A percentile compares a stretch with the other conserved stretches of the same genome.
Evolutionary conservation across 2,329 filamentous ascomycete species (phyloP).

Genomic region (Tolypocladium inflatum): DNA sequence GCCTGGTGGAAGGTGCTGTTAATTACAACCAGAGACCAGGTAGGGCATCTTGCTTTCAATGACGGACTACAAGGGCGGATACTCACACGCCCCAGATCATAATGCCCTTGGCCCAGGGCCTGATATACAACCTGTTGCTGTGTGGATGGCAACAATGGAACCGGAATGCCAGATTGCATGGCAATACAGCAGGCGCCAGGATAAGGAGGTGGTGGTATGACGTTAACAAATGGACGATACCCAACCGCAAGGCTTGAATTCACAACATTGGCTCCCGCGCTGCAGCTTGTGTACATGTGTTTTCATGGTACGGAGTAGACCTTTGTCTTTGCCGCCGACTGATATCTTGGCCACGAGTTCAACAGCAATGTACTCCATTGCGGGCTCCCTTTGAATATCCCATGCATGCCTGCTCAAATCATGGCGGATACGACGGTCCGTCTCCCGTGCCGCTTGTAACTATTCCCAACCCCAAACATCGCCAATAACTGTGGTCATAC

Average conservation of each 20-base stretch:
- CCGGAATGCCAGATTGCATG: constrained; percentile 63
- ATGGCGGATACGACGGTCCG: background rate
- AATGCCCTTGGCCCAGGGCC: constrained; percentile 78
- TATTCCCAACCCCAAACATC: background rate
- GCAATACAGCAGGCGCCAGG: constrained; percentile 65
- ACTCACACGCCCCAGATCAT: constrained; percentile 47
- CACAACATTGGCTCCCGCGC: background rate
- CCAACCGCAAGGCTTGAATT: constrained; percentile 34
- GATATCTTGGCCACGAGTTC: background rate
- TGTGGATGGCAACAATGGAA: constrained; percentile 91
- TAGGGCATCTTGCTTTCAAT: constrained; percentile 26
- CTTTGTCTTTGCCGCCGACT: background rate
- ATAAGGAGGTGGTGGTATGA: constrained; percentile 90
- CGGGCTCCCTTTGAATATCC: background rate
- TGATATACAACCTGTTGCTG: constrained; percentile 78
- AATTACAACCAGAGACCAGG: constrained; percentile 86
- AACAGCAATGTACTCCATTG: background rate
- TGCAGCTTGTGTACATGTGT: background rate
- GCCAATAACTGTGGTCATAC: background rate
- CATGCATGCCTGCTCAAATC: background rate
- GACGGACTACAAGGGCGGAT: too few relatives aligned
- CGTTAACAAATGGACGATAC: constrained; percentile 82
- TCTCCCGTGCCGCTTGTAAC: background rate
- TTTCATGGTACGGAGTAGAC: background rate
- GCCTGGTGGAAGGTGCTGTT: constrained; percentile 70